These are phyloP conservation scores for Auriscalpium microsporum DNA, from an alignment of 768 basidiomycete genomes.

Conservation along the genomic window DNA sequence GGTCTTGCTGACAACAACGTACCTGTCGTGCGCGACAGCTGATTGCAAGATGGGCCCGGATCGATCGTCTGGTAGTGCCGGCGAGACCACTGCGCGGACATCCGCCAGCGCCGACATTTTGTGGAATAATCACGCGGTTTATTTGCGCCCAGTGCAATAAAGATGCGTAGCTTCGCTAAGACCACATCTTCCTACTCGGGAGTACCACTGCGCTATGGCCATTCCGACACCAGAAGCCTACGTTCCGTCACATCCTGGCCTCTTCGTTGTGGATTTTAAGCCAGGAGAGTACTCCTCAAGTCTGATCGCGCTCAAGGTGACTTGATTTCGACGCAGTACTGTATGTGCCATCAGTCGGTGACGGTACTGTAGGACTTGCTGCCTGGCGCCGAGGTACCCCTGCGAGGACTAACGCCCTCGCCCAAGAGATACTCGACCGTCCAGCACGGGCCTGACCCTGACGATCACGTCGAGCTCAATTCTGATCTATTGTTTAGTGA, in stretches of 20 bases:
- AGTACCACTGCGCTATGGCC: not conserved
- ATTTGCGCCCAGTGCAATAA: too few relatives aligned
- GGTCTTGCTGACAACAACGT: too few relatives aligned
- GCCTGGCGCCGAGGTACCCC: not conserved
- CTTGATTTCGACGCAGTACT: not conserved
- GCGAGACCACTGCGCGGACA: too few relatives aligned
- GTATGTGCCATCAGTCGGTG: not conserved
- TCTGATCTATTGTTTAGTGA: slow-evolving; percentile 53
- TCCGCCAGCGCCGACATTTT: too few relatives aligned
- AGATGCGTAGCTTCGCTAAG: too few relatives aligned
- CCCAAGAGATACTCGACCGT: slow-evolving; percentile 42
- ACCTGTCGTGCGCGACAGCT: too few relatives aligned
- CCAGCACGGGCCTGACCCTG: slow-evolving; percentile 37
- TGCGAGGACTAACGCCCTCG: slow-evolving; percentile 26
- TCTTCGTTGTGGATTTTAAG: slow-evolving; percentile 30
- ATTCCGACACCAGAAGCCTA: slow-evolving; percentile 14
- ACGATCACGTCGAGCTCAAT: slow-evolving; percentile 49
- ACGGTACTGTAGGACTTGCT: slow-evolving; percentile 24
- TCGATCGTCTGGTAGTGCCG: too few relatives aligned
- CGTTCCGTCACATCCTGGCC: slow-evolving; percentile 25
- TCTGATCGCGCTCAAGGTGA: slow-evolving; percentile 28
- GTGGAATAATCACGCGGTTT: too few relatives aligned
- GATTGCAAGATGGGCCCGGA: too few relatives aligned
- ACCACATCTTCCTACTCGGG: not conserved
- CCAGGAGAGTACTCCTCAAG: slow-evolving; percentile 30